A percentile compares a stretch with the other conserved stretches of the same genome.
Conservation (phyloP, 2,329 filamentous ascomycete genomes). For the Fusarium dlaminii region DNA sequence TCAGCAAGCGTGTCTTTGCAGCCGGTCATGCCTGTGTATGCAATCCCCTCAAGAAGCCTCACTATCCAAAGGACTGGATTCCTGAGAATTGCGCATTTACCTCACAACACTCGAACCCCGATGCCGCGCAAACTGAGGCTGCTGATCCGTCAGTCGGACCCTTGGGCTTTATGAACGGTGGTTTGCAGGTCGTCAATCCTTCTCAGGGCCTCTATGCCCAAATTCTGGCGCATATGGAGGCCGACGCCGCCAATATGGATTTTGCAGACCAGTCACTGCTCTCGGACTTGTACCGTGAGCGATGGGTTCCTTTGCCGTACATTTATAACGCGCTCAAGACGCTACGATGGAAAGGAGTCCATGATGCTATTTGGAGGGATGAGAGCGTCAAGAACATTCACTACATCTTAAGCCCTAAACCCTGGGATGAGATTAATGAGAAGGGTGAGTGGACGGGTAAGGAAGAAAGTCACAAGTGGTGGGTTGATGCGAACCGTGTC, state of each 20-base stretch:
- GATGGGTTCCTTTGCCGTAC: slow-evolving; percentile 69
- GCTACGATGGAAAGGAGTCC: slow-evolving; percentile 61
- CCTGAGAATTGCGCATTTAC: slow-evolving; percentile 68
- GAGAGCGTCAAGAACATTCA: slow-evolving; percentile 68
- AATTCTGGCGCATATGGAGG: slow-evolving; percentile 62
- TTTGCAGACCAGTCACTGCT: slow-evolving; percentile 70
- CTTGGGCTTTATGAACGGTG: slow-evolving; percentile 60
- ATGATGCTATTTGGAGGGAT: slow-evolving; percentile 66
- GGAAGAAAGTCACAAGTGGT: slow-evolving; percentile 65
- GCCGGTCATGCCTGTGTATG: slow-evolving; percentile 87
- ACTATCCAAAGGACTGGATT: slow-evolving; percentile 80
- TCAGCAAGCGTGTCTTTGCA: slow-evolving; percentile 75
- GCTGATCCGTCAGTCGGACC: slow-evolving; percentile 57
- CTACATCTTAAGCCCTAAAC: slow-evolving; percentile 69
- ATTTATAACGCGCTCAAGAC: slow-evolving; percentile 72
- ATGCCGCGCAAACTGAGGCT: slow-evolving; percentile 56
- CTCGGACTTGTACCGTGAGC: slow-evolving; percentile 61
- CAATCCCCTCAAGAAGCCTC: slow-evolving; percentile 79
- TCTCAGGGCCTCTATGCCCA: slow-evolving; percentile 57
- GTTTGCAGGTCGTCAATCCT: slow-evolving; percentile 66
- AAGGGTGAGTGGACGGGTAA: slow-evolving; percentile 55
- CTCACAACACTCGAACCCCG: slow-evolving; percentile 58
- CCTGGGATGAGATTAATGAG: slow-evolving; percentile 64
- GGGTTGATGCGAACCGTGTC: slow-evolving; percentile 60
- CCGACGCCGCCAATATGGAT: slow-evolving; percentile 57